phyloP scores from a whole-genome alignment of 208 protist genomes.

The Strigomonas galati region DNA sequence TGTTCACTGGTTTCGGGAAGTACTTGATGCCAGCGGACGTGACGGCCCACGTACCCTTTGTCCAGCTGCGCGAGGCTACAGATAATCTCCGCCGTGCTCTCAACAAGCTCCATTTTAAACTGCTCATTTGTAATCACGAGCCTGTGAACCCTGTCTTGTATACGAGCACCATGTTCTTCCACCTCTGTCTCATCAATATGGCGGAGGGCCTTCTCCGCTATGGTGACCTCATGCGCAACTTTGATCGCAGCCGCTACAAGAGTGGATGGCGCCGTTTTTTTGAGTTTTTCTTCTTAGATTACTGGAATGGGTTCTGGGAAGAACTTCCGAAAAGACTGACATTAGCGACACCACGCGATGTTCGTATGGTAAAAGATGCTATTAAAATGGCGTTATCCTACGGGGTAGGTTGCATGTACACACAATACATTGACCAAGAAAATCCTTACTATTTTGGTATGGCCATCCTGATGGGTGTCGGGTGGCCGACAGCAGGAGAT shows the following conservation, averaged over 20 bases:
- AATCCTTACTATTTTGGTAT: constrained; percentile 74
- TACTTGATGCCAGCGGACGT: constrained; percentile 37
- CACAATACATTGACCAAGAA: constrained; percentile 45
- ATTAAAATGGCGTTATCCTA: constrained; percentile 55
- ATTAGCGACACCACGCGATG: constrained; percentile 56
- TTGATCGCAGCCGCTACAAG: constrained; percentile 52
- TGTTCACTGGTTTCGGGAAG: constrained; percentile 28
- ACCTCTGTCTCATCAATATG: constrained; percentile 45
- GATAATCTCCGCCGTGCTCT: constrained; percentile 37
- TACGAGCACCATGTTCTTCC: constrained; percentile 39
- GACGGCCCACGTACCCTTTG: constrained; percentile 40
- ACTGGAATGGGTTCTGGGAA: constrained; percentile 57
- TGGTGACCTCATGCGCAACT: too few species aligned
- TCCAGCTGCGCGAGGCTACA: constrained; percentile 30
- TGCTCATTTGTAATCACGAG: constrained; percentile 18
- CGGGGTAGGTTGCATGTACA: constrained; percentile 41
- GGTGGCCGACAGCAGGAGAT: constrained; percentile 54
- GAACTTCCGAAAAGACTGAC: constrained; percentile 63
- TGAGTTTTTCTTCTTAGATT: constrained; percentile 67
- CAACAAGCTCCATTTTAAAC: constrained; percentile 49
- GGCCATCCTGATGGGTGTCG: constrained; percentile 67
- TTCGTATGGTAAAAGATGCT: constrained; percentile 68
- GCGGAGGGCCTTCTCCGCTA: constrained; percentile 40
- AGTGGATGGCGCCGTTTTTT: constrained; percentile 26
- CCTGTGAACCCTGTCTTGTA: constrained; percentile 35